Percentiles rank a stretch among this genome's conserved stretches.
Evolutionary conservation across 176 grass and related monocot genomes (phyloP).

Genomic region (Avena eriantha): DNA sequence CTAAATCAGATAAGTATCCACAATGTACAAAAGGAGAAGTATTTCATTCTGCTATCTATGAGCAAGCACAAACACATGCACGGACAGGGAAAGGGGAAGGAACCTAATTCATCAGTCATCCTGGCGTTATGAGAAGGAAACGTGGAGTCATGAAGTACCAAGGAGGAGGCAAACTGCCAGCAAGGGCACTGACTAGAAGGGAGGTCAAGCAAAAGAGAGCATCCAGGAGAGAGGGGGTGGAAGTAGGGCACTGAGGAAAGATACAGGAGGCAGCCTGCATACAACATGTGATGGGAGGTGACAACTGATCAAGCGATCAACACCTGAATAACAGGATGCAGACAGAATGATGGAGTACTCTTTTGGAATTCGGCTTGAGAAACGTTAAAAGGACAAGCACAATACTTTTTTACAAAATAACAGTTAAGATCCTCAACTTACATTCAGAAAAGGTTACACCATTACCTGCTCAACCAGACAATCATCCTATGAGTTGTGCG

Average conservation of each 20-base stretch:
- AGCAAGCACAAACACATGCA: not conserved
- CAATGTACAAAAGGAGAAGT: not conserved
- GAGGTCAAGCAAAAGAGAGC: not conserved
- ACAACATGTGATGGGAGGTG: not conserved
- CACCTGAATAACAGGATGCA: not conserved
- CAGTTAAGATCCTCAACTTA: not conserved
- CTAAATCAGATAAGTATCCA: not conserved
- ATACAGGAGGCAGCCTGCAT: not conserved
- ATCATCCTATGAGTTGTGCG: not conserved
- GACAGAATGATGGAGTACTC: not conserved
- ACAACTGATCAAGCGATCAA: not conserved
- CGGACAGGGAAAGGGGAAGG: not conserved
- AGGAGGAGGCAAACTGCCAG: constrained; percentile 4
- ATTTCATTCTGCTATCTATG: not conserved
- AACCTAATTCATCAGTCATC: not conserved
- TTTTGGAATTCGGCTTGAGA: not conserved
- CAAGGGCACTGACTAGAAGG: not conserved
- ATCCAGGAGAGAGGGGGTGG: not conserved
- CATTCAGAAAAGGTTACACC: not conserved
- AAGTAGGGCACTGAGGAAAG: not conserved
- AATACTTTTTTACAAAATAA: not conserved
- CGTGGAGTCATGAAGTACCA: not conserved
- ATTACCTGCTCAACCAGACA: not conserved
- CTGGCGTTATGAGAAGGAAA: not conserved
- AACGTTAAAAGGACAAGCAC: not conserved